Conservation (phyloP, 2,329 filamentous ascomycete species). For the Mycocentrospora acerina region DNA sequence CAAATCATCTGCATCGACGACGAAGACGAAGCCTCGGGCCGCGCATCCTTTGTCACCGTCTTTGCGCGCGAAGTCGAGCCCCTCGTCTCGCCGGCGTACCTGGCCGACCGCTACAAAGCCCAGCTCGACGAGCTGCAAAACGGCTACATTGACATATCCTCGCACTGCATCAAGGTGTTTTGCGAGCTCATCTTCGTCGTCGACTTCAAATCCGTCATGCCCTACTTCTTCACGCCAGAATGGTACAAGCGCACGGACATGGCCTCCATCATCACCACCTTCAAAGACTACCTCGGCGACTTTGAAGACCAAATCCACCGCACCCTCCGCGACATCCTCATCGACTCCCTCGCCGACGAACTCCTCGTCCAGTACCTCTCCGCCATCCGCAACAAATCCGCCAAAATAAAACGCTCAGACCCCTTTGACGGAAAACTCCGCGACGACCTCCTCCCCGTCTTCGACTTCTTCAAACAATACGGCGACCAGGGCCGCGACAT, state of each 20-base stretch:
- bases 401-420: slow-evolving; percentile 82
- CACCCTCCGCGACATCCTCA: slow-evolving; percentile 84
- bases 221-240: slow-evolving; percentile 84
- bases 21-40: slow-evolving; percentile 55
- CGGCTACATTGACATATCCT: slow-evolving; percentile 92
- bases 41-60: slow-evolving; percentile 78
- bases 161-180: slow-evolving; percentile 87
- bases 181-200: slow-evolving; percentile 84
- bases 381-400: slow-evolving; percentile 83
- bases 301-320: slow-evolving; percentile 83
- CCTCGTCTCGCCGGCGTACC: slow-evolving; percentile 75
- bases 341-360: slow-evolving; percentile 91
- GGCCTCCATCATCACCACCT: slow-evolving; percentile 90
- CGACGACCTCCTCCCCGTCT: slow-evolving; percentile 86
- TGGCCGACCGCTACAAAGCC: slow-evolving; percentile 64
- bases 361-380: slow-evolving; percentile 83
- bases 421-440: slow-evolving; percentile 92
- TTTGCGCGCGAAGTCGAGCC: slow-evolving; percentile 83
- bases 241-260: slow-evolving; percentile 90
- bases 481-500: slow-evolving; percentile 59
- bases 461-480: slow-evolving; percentile 77
- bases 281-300: slow-evolving; percentile 91
- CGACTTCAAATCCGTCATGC: slow-evolving; percentile 81
- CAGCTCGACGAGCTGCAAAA: slow-evolving; percentile 79
- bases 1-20: slow-evolving; percentile 99